Evolutionary conservation across 306 rosid genomes (phyloP).

Genomic region (Vigna reflexopilosa): DNA sequence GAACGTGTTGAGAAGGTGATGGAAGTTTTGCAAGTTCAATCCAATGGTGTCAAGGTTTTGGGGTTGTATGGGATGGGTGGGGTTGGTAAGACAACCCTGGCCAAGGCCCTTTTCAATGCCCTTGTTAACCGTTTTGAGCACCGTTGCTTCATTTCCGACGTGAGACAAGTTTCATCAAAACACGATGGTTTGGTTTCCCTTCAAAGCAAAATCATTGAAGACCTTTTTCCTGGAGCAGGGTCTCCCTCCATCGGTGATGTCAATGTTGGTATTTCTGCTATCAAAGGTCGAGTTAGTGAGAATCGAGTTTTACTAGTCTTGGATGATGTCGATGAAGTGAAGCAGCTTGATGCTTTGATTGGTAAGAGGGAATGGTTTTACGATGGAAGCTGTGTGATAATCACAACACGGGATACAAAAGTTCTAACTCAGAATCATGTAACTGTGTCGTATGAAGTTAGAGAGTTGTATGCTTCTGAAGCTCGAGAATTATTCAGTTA

Average conservation of each 20-base stretch:
- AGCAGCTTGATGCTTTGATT: conserved; percentile 52
- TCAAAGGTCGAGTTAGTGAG: conserved; percentile 35
- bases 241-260: conserved; percentile 24
- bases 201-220: conserved; percentile 39
- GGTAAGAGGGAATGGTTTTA: conserved; percentile 56
- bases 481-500: conserved; percentile 62
- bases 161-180: conserved; percentile 53
- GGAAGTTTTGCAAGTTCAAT: conserved; percentile 44
- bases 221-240: conserved; percentile 29
- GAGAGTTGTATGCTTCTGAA: conserved; percentile 42
- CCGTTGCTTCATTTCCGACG: conserved; percentile 59
- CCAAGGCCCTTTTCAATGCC: conserved; percentile 62
- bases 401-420: conserved; percentile 61
- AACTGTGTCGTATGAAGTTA: conserved; percentile 51
- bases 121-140: conserved; percentile 50
- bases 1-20: conserved; percentile 44
- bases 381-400: conserved; percentile 62
- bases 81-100: conserved; percentile 75
- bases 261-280: conserved; percentile 28
- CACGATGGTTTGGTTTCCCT: conserved; percentile 54
- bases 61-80: conserved; percentile 75
- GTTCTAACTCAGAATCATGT: conserved; percentile 40
- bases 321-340: conserved; percentile 63
- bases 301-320: conserved; percentile 59
- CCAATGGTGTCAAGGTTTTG: conserved; percentile 52